Percentiles rank a stretch among this genome's conserved stretches.
Conservation (phyloP, 768 basidiomycete species). For the Tricholoma sp. region DNA sequence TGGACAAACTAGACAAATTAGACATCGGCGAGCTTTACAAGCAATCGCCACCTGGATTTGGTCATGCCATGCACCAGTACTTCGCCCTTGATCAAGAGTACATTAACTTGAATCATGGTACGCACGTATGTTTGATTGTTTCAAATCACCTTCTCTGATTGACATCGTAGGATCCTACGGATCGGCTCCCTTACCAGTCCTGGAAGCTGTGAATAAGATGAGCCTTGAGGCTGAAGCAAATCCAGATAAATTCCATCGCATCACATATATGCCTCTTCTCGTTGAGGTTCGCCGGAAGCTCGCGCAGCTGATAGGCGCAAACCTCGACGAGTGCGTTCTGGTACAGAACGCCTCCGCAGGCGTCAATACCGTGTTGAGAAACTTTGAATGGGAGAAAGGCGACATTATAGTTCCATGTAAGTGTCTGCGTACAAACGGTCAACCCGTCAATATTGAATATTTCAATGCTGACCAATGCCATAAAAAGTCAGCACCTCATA, state of each 20-base stretch:
- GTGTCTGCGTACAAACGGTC: neutral
- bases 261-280: constrained; percentile 26
- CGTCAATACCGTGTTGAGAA: constrained; percentile 54
- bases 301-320: constrained; percentile 44
- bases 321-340: constrained; percentile 42
- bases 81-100: constrained; percentile 56
- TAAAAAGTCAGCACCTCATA: constrained; percentile 30
- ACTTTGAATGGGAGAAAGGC: constrained; percentile 54
- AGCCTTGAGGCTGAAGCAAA: constrained; percentile 37
- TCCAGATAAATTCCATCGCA: constrained; percentile 44
- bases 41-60: constrained; percentile 39
- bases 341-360: constrained; percentile 54
- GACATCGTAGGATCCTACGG: constrained; percentile 43
- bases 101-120: constrained; percentile 63
- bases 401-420: constrained; percentile 58
- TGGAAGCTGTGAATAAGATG: constrained; percentile 30
- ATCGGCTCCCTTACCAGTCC: constrained; percentile 42
- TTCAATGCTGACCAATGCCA: neutral
- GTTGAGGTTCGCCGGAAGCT: constrained; percentile 36
- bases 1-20: constrained; percentile 1
- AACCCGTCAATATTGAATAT: too few species aligned
- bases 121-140: constrained; percentile 18
- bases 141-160: neutral
- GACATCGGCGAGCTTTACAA: constrained; percentile 16
- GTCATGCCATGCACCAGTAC: constrained; percentile 47